Conservation (phyloP, 2,329 filamentous ascomycete species). For the Pseudogymnoascus sp. region DNA sequence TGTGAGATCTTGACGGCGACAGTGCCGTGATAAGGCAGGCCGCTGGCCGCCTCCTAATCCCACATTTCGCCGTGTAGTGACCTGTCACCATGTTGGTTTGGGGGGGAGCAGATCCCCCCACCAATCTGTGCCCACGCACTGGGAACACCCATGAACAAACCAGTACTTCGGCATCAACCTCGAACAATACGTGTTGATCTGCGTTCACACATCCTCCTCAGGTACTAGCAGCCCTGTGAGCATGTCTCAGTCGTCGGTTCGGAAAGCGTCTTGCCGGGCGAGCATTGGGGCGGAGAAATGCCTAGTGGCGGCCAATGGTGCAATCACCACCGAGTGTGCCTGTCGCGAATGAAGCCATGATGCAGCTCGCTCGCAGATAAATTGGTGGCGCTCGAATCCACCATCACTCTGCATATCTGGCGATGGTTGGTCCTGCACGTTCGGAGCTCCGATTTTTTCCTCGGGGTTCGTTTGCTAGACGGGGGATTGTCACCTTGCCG, state of each 20-base stretch:
- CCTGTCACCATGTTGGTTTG: not conserved
- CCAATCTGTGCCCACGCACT: not conserved
- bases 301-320: not conserved
- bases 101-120: not conserved
- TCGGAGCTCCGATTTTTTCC: conserved; percentile 2
- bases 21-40: not conserved
- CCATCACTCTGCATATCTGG: not conserved
- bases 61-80: not conserved
- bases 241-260: not conserved
- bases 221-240: not conserved
- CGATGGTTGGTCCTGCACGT: not conserved
- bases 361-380: not conserved
- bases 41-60: not conserved
- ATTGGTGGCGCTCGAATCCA: not conserved
- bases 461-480: not conserved
- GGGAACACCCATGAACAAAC: not conserved
- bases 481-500: not conserved
- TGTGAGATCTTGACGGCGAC: not conserved
- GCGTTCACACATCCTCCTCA: not conserved
- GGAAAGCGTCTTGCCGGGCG: not conserved
- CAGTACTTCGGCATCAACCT: not conserved
- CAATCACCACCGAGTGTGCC: not conserved
- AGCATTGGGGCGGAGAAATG: not conserved
- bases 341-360: not conserved
- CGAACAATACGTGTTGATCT: not conserved